Evolutionary conservation across 1,284 basidiomycete genomes (phyloP).

Genomic region (Cutaneotrichosporon dermatis): DNA sequence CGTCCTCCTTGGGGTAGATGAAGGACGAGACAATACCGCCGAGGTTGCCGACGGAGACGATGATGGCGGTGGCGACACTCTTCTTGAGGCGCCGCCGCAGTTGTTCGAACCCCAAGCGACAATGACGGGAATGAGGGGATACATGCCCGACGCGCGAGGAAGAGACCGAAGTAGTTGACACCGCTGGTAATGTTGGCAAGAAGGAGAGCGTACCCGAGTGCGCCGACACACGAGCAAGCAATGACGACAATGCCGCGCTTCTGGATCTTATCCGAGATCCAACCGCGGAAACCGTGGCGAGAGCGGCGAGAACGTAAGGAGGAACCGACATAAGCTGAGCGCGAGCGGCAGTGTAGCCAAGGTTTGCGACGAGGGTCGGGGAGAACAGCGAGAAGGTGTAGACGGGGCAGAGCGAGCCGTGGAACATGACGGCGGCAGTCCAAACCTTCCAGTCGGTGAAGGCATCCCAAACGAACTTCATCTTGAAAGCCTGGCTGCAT

Average conservation of each 20-base stretch:
- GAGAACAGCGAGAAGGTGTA: conserved; percentile 60
- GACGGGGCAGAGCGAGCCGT: conserved; percentile 54
- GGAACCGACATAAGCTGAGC: conserved; percentile 58
- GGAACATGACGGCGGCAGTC: conserved; percentile 30
- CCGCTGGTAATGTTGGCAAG: conserved; percentile 41
- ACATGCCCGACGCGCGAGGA: conserved; percentile 58
- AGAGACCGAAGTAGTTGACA: conserved; percentile 55
- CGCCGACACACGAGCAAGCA: conserved; percentile 37
- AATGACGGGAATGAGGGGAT: conserved; percentile 55
- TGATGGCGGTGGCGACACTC: conserved; percentile 56
- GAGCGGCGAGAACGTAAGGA: conserved; percentile 36
- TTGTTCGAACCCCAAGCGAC: conserved; percentile 59
- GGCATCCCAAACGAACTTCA: conserved; percentile 28
- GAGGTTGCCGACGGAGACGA: conserved; percentile 56
- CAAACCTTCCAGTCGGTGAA: conserved; percentile 43
- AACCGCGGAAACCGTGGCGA: conserved; percentile 38
- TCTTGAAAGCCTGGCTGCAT: conserved; percentile 34
- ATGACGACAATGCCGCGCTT: conserved; percentile 42
- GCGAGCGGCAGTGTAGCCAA: conserved; percentile 61
- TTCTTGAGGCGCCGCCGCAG: conserved; percentile 57
- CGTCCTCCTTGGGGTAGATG: conserved; percentile 46
- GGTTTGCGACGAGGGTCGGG: conserved; percentile 36
- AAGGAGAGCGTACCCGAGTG: conserved; percentile 35
- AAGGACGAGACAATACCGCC: conserved; percentile 55
- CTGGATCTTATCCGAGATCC: conserved; percentile 39